Evolutionary conservation across 495 filamentous ascomycete genomes (phyloP).

Genomic region (Talaromyces stipitatus): DNA sequence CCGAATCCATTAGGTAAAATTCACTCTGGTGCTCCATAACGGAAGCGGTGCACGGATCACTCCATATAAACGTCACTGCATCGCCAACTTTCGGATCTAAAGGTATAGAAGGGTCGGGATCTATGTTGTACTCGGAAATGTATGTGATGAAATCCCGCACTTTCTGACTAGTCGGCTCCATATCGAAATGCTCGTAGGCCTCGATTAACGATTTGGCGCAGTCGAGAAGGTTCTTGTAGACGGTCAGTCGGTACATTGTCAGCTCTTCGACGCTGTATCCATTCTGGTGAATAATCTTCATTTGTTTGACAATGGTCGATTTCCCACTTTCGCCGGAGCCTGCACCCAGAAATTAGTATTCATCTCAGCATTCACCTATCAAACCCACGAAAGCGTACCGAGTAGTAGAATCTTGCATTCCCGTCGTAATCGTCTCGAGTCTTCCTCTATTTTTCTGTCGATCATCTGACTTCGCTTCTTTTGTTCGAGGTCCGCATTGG

Average conservation of each 20-base stretch:
- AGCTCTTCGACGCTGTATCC: slow-evolving; percentile 91
- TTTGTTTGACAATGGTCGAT: slow-evolving; percentile 98
- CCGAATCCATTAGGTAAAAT: slow-evolving; percentile 99
- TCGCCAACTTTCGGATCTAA: slow-evolving; percentile 72
- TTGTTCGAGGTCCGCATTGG: slow-evolving; percentile 75
- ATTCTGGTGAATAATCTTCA: slow-evolving; percentile 99
- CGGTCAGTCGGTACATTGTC: slow-evolving; percentile 83
- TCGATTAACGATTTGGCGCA: slow-evolving; percentile 87
- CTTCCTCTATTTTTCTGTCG: slow-evolving; percentile 86
- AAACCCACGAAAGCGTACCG: slow-evolving; percentile 49
- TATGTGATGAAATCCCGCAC: slow-evolving; percentile 72
- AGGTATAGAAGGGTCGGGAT: slow-evolving; percentile 76
- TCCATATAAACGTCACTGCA: slow-evolving; percentile 83
- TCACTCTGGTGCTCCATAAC: slow-evolving; percentile 93
- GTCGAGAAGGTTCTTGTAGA: slow-evolving; percentile 96
- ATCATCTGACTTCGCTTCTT: slow-evolving; percentile 92
- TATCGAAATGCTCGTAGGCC: slow-evolving; percentile 80
- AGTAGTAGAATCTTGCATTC: slow-evolving; percentile 98
- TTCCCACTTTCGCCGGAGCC: slow-evolving; percentile 98
- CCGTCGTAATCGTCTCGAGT: slow-evolving; percentile 77
- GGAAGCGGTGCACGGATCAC: slow-evolving; percentile 73
- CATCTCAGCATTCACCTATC: neutral
- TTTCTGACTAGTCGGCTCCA: slow-evolving; percentile 62
- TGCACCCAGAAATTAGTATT: slow-evolving; percentile 22
- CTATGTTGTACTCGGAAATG: slow-evolving; percentile 78